phyloP scores from a whole-genome alignment of 768 basidiomycete genomes.

The Mycena amicta region DNA sequence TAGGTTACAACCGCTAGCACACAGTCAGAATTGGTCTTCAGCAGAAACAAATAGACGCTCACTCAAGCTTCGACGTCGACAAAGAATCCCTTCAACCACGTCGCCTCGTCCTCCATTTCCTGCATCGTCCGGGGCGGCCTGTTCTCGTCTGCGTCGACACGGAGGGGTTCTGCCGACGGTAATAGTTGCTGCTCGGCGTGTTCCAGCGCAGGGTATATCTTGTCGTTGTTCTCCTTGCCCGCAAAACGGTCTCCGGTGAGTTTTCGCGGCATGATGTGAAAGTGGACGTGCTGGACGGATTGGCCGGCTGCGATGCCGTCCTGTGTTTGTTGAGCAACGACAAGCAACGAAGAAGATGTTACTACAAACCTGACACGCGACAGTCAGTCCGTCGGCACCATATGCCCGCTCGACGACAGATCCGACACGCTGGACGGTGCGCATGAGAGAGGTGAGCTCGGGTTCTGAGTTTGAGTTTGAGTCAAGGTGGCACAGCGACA shows the following conservation, averaged over 20 bases:
- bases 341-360: background rate
- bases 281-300: slow-evolving; percentile 88
- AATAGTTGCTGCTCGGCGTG: slow-evolving; percentile 53
- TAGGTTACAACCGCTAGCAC: no score
- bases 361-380: slow-evolving; percentile 79
- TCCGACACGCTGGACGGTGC: slow-evolving; percentile 77
- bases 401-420: slow-evolving; percentile 82
- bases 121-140: slow-evolving; percentile 58
- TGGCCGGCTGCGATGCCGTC: slow-evolving; percentile 86
- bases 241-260: slow-evolving; percentile 67
- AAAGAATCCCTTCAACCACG: slow-evolving; percentile 66
- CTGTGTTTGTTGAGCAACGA: slow-evolving; percentile 37
- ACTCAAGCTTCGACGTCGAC: slow-evolving; percentile 16
- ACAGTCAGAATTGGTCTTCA: no score
- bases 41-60: no score
- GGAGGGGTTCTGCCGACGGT: slow-evolving; percentile 36
- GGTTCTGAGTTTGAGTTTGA: slow-evolving; percentile 29
- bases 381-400: slow-evolving; percentile 78
- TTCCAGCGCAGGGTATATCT: slow-evolving; percentile 80
- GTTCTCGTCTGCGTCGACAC: slow-evolving; percentile 72
- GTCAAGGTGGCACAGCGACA: background rate
- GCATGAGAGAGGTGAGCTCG: slow-evolving; percentile 83
- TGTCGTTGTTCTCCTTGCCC: slow-evolving; percentile 53
- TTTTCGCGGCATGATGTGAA: slow-evolving; percentile 88
- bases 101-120: slow-evolving; percentile 83